Base-by-base conservation (phyloP, 2,329 filamentous ascomycete genomes). In the Penicillium sp. region DNA sequence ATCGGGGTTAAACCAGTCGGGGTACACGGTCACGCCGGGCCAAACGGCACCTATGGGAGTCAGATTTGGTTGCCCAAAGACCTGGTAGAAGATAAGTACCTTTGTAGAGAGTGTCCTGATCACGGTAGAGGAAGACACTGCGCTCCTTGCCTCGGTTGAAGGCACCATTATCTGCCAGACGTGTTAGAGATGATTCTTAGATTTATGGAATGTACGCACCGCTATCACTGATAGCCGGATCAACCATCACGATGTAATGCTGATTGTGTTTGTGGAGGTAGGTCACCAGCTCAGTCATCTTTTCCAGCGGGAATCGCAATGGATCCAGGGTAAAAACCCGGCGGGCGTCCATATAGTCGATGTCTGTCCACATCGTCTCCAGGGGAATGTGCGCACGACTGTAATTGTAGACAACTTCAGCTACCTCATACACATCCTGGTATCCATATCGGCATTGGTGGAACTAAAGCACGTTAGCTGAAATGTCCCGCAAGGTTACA, bases 231-330 rank as follows among this genome's bases (percentile, higher is more conserved):
- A 83, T 78, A 2, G 76, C 75, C 18, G 76, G 75, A 62, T 94
- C 90, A 1, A 93, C 87, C 85, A 94, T 94, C 45, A 92, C 75
- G 27, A 90, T 81, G 60, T 89, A 90, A 45, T 88, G 82, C 68
- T 91, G 88, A 41, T 88, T 73, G 53, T 85, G 81, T 6, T 74
- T 70, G 65, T 92, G 89, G 0, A 94, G 79, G 22, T 87, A 83
- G 33, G 82, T 76, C 22, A 88, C 85, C 1, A 92, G 74, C 61
- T 88, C 81, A 35, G 83, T 85, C 77, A 91, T 82, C 69, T 70
- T 73, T 1, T 69, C 52, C 1, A 77, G 26, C 0, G 74, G 72
- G 56, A 73, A 78, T 6, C 74, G 66, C 15, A 73, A 59, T 1
- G 70, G 64, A 58, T 74, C 71, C 18, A 76, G 62, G 2, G 75